These are phyloP conservation scores for Athelia psychrophila DNA, from an alignment of 1,284 basidiomycete species.

Conservation along the genomic window DNA sequence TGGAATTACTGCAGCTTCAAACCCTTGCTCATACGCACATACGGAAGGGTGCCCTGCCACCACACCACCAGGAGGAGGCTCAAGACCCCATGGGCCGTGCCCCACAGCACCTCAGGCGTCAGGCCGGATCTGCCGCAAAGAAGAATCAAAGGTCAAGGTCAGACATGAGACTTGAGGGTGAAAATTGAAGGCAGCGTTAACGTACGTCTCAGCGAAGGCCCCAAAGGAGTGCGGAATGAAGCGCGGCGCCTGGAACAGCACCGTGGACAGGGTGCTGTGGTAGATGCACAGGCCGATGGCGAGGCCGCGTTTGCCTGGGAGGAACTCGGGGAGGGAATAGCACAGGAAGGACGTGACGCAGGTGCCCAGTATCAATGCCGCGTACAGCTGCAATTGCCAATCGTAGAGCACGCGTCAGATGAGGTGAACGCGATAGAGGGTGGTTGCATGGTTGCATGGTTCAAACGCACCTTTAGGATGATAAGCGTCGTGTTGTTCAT, in stretches of 20 bases:
- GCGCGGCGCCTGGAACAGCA: slow-evolving; percentile 73
- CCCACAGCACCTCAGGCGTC: slow-evolving; percentile 70
- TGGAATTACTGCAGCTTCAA: slow-evolving; percentile 12
- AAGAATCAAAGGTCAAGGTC: neutral
- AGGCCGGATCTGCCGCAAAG: slow-evolving; percentile 45
- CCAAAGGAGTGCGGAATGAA: slow-evolving; percentile 78
- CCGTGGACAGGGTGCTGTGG: slow-evolving; percentile 70
- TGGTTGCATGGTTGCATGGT: no score
- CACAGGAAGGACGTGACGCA: slow-evolving; percentile 60
- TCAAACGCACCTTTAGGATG: slow-evolving; percentile 58
- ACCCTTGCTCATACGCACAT: slow-evolving; percentile 40
- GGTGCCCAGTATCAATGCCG: slow-evolving; percentile 53
- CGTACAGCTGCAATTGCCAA: slow-evolving; percentile 51
- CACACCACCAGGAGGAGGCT: slow-evolving; percentile 65
- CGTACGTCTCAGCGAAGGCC: slow-evolving; percentile 54
- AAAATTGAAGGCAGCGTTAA: slow-evolving; percentile 17
- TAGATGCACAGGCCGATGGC: slow-evolving; percentile 76
- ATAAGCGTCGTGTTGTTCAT: slow-evolving; percentile 78
- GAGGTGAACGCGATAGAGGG: neutral
- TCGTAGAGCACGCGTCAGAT: neutral
- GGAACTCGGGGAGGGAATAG: slow-evolving; percentile 71
- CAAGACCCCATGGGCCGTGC: slow-evolving; percentile 62
- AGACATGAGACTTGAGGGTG: neutral
- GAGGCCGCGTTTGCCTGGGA: slow-evolving; percentile 81
- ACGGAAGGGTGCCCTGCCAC: slow-evolving; percentile 70